Conservation (phyloP, 2,329 filamentous ascomycete genomes). For the Fonsecaea pedrosoi region DNA sequence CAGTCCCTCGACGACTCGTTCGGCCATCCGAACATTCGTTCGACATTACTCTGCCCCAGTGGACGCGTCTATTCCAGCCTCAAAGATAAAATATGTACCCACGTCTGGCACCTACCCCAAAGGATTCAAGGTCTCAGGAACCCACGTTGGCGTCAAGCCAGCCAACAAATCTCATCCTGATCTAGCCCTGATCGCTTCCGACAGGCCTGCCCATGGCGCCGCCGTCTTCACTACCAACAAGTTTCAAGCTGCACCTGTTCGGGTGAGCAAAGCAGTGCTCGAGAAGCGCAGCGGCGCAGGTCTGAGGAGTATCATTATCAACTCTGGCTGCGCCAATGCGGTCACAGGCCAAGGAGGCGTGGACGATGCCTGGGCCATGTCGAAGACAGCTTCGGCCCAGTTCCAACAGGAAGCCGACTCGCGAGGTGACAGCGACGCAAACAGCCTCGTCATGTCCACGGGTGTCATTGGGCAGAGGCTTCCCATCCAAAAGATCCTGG, state of each 20-base stretch:
- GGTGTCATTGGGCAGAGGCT: conserved; percentile 95
- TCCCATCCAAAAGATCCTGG: conserved; percentile 87
- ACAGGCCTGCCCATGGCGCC: conserved; percentile 81
- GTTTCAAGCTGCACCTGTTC: conserved; percentile 95
- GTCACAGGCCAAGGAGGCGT: conserved; percentile 90
- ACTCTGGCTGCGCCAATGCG: conserved; percentile 95
- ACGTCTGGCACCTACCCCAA: conserved; percentile 84
- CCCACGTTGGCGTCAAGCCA: conserved; percentile 91
- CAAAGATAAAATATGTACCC: conserved; percentile 91
- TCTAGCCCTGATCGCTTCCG: conserved; percentile 85
- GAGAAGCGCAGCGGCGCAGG: conserved; percentile 70
- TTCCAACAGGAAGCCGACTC: conserved; percentile 51
- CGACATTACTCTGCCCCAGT: conserved; percentile 53
- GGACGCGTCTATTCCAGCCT: conserved; percentile 67
- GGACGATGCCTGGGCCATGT: conserved; percentile 88
- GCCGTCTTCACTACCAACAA: conserved; percentile 98
- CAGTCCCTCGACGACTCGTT: conserved; percentile 18
- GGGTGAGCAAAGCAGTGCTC: conserved; percentile 77
- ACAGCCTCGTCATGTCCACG: conserved; percentile 96
- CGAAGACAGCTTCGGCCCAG: conserved; percentile 73
- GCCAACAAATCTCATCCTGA: conserved; percentile 91
- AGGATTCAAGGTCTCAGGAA: conserved; percentile 85
- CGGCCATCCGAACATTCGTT: conserved; percentile 30
- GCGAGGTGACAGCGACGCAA: conserved; percentile 54
- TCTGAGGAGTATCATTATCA: conserved; percentile 83